Conservation (phyloP, 306 rosid genomes). For the Begonia peltatifolia region DNA sequence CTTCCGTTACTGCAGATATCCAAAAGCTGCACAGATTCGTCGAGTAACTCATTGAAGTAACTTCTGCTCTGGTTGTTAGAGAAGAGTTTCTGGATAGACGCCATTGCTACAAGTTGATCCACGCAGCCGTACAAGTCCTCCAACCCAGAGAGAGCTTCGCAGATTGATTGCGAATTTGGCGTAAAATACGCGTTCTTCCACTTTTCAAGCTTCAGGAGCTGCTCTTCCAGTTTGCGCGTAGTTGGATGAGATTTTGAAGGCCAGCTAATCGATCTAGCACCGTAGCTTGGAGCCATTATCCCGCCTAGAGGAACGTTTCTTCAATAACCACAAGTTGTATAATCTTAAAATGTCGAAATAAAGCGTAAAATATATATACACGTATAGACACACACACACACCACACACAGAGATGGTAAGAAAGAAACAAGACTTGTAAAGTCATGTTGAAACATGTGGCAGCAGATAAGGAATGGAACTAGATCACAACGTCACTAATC, state of each 20-base stretch:
- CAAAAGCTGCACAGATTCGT: conserved; percentile 44
- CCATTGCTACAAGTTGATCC: conserved; percentile 43
- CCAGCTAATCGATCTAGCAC: conserved; percentile 43
- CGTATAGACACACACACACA: no score
- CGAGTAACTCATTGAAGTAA: conserved; percentile 38
- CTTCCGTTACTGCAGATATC: conserved; percentile 47
- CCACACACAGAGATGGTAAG: no score
- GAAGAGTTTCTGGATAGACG: conserved; percentile 39
- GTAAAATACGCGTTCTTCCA: conserved; percentile 25
- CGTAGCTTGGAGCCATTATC: conserved; percentile 27
- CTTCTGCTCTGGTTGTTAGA: conserved; percentile 22
- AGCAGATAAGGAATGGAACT: no score
- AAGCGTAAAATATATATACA: no score
- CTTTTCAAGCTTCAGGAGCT: conserved; percentile 26
- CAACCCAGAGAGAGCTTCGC: conserved; percentile 20
- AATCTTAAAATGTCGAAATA: no score
- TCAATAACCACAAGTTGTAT: no score
- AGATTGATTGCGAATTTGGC: conserved; percentile 25
- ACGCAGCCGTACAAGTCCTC: conserved; percentile 32
- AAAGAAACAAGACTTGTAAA: no score
- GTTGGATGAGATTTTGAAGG: conserved; percentile 58
- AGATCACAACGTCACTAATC: no score
- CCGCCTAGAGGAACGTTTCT: background rate
- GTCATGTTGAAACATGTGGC: no score
- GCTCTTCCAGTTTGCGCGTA: conserved; percentile 29